phyloP scores from a whole-genome alignment of 768 basidiomycete genomes.

The Auricularia auricula-judae region DNA sequence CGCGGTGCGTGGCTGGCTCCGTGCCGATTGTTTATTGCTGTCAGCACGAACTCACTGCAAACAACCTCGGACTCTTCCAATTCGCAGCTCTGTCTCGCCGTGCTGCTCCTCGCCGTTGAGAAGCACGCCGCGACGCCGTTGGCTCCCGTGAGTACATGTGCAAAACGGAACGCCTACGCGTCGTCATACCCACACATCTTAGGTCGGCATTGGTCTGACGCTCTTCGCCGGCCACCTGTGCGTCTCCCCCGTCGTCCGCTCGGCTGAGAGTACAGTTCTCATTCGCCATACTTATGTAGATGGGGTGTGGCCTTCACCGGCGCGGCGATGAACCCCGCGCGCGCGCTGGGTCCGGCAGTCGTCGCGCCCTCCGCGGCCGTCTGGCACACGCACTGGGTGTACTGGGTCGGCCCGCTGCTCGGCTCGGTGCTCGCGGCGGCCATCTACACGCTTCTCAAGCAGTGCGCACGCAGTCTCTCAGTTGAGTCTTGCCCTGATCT shows the following conservation, averaged over 20 bases:
- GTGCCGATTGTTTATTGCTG: not conserved
- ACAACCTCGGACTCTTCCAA: not conserved
- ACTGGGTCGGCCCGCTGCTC: constrained; percentile 61
- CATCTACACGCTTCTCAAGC: constrained; percentile 50
- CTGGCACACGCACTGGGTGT: constrained; percentile 44
- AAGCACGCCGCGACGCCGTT: constrained; percentile 57
- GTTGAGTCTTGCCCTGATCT: not conserved
- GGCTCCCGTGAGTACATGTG: constrained; percentile 35
- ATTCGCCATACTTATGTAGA: not conserved
- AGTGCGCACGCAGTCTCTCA: not conserved
- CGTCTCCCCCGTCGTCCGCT: not conserved
- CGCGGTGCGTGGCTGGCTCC: constrained; percentile 26
- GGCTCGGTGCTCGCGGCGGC: constrained; percentile 48
- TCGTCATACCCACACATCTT: not conserved
- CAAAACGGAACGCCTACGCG: no score
- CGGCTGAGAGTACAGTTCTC: not conserved
- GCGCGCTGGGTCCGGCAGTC: constrained; percentile 59
- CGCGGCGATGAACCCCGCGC: constrained; percentile 59
- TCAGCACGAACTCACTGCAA: no score
- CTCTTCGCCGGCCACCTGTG: constrained; percentile 53
- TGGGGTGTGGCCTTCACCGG: constrained; percentile 28
- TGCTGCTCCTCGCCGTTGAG: constrained; percentile 63
- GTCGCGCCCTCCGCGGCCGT: constrained; percentile 27
- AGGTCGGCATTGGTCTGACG: constrained; percentile 46
- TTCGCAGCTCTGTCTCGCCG: constrained; percentile 27